A percentile compares a stretch with the other conserved stretches of the same genome.
Conservation (phyloP, 2,329 filamentous ascomycete genomes). For the Alternaria brassicae region DNA sequence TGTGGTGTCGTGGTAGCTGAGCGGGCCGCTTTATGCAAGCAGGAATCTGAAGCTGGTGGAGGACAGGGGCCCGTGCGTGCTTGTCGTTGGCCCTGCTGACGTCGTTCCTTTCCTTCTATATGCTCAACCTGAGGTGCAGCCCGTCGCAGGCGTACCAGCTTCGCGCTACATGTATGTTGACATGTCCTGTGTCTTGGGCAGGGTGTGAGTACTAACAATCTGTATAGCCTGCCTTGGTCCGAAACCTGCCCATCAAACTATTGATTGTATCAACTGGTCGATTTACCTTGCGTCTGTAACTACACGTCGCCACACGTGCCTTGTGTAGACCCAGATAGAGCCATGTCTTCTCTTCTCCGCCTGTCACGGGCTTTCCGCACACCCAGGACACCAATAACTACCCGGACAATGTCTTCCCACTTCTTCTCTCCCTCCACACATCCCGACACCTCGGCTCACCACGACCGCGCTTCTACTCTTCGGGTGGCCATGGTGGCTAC, state of each 20-base stretch:
- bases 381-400: neutral
- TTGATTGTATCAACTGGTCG: neutral
- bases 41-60: constrained; percentile 35
- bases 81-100: constrained; percentile 32
- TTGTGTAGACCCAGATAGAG: neutral
- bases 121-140: neutral
- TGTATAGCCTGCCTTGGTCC: neutral
- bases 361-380: constrained; percentile 20
- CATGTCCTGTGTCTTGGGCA: neutral
- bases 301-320: neutral
- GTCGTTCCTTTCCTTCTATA: constrained; percentile 21
- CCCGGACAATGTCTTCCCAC: constrained; percentile 20
- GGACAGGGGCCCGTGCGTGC: constrained; percentile 28
- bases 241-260: neutral
- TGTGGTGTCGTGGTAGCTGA: constrained; percentile 35
- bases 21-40: constrained; percentile 42
- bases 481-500: constrained; percentile 1
- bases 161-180: neutral
- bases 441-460: constrained; percentile 10
- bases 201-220: neutral
- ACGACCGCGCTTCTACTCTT: constrained; percentile 18
- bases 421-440: constrained; percentile 30
- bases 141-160: neutral
- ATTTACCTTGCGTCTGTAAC: neutral
- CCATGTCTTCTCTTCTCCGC: constrained; percentile 17